Evolutionary conservation across 1,284 basidiomycete genomes (phyloP), one percentile per base, ranked within the genome.

Genomic region (Cryptococcus sp.): DNA sequence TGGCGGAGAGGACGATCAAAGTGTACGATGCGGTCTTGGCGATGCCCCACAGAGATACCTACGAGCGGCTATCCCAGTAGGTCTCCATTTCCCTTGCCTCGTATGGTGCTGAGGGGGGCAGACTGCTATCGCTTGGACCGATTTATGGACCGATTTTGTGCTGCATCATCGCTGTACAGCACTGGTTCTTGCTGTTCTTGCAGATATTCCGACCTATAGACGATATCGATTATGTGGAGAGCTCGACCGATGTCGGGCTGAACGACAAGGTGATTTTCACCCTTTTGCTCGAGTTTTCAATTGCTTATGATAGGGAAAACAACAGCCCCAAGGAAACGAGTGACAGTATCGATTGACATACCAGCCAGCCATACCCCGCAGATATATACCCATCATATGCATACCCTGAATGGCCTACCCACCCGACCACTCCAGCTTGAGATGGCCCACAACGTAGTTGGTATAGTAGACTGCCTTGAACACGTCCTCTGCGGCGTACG

Each of bases 11-110:
- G 11, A 91, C 90, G 1, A 90, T 97, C 63, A 70, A 64, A 0
- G 92, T 98, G 0, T 98, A 99, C 65, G 70, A 77, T 1, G 74
- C 79, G 2, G 86, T 87, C 10, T 71, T 91, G 59, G 71, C 72
- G 2, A 78, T 79, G 0, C 76, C 78, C 9, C 79, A 81, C 31
- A 79, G 79, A 41, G 82, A 82, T 21, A 74, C 90, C 19, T 82
- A 80, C 75, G 82, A 84, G 45, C 77, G 90, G 7, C 79, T 94
- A 52, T 72, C 76, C 50, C 77, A 87, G 87, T 87, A 50, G 47
- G 77, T 56, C 11, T 11, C 10, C 45, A 4, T 10, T 16, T 25
- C 11, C 25, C 7, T 22, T 3, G n/a, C 25, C n/a, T n/a, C n/a
- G n/a, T n/a, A n/a, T n/a, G n/a, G n/a, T n/a, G 14, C 16, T 14